phyloP scores from a whole-genome alignment of 148 eudicot genomes.

The Chenopodium quinoa region DNA sequence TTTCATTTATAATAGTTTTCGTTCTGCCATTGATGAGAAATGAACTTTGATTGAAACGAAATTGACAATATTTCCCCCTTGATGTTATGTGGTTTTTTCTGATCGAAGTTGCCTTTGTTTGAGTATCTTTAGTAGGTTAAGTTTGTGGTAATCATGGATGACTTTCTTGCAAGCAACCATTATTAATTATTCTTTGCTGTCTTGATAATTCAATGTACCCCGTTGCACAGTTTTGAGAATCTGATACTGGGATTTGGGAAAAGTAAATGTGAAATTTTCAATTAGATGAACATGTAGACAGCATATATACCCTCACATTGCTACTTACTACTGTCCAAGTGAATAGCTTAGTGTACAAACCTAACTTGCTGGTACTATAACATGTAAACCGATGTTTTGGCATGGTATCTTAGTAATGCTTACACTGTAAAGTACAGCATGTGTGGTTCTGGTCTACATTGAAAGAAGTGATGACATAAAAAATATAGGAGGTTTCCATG shows the following conservation, averaged over 20 bases:
- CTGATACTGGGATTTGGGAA: neutral
- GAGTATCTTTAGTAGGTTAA: neutral
- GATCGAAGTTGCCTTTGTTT: neutral
- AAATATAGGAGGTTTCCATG: neutral
- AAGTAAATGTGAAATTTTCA: neutral
- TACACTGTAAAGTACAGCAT: neutral
- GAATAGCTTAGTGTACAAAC: no score
- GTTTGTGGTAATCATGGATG: neutral
- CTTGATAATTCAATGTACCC: no score
- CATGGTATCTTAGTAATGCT: no score
- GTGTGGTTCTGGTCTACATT: neutral
- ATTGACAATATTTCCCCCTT: no score
- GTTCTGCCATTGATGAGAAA: neutral
- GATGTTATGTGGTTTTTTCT: neutral
- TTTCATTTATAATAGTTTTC: neutral
- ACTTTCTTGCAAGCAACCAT: neutral
- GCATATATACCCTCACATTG: neutral
- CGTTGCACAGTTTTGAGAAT: neutral
- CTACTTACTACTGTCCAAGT: no score
- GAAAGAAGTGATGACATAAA: neutral
- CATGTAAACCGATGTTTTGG: neutral
- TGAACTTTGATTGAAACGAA: neutral
- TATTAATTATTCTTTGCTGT: constrained; percentile 2
- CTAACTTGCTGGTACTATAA: no score
- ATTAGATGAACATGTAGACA: neutral